Percentiles rank a stretch among this genome's conserved stretches.
These are phyloP conservation scores for Hippophae gyantsensis DNA, from an alignment of 306 rosid species.

Conservation along the genomic window DNA sequence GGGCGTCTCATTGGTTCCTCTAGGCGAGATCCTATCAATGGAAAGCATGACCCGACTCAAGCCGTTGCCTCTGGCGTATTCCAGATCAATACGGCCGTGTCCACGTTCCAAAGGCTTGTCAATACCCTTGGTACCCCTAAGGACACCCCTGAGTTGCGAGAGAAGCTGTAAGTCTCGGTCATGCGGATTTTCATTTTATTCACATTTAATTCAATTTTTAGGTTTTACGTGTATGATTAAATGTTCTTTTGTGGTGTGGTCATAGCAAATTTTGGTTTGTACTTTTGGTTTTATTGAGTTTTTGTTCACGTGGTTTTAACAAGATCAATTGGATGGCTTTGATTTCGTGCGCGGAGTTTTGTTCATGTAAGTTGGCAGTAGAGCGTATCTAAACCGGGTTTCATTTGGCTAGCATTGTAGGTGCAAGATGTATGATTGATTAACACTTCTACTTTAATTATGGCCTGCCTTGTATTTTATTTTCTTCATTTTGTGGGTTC, in stretches of 20 bases:
- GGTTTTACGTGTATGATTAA: not conserved
- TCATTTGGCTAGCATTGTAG: conserved; percentile 7
- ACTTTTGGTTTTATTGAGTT: conserved; percentile 6
- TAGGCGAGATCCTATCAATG: conserved; percentile 50
- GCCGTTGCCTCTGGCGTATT: conserved; percentile 94
- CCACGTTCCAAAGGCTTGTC: conserved; percentile 89
- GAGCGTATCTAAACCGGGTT: not conserved
- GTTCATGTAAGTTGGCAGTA: not conserved
- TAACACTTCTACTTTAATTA: not conserved
- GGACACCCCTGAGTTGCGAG: conserved; percentile 90
- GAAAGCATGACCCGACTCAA: conserved; percentile 78
- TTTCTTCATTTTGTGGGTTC: too few species aligned
- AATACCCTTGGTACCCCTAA: conserved; percentile 97
- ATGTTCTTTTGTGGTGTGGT: not conserved
- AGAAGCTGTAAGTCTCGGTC: conserved; percentile 59
- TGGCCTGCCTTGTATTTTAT: too few species aligned
- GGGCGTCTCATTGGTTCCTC: conserved; percentile 54
- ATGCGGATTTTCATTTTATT: not conserved
- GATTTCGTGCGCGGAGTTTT: not conserved
- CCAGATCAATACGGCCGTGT: conserved; percentile 96
- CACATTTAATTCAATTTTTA: not conserved
- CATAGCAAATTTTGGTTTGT: not conserved
- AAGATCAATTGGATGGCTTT: conserved; percentile 13
- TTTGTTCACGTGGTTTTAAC: not conserved
- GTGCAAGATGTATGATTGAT: not conserved